Conservation (phyloP, 345 rosid genomes). For the Populus deltoides region DNA sequence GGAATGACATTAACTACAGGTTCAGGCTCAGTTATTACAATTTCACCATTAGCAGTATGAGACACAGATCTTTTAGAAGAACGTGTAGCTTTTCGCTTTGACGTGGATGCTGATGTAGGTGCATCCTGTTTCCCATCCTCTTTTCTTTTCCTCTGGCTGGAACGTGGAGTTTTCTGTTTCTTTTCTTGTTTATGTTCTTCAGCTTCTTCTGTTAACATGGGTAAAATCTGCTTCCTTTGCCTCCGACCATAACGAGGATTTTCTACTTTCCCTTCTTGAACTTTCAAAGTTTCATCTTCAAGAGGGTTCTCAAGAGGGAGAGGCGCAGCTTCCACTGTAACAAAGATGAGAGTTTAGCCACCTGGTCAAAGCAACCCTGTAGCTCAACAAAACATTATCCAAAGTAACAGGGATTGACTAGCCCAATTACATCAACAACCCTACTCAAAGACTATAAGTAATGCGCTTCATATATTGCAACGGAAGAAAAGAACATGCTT, state of each 20-base stretch:
- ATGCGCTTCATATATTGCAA: neutral
- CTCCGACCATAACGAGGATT: conserved; percentile 17
- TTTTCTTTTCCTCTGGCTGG: conserved; percentile 7
- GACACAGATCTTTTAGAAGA: conserved; percentile 19
- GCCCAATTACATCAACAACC: neutral
- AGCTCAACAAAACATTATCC: neutral
- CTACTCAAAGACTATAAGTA: neutral
- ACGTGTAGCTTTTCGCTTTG: conserved; percentile 33
- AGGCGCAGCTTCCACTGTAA: conserved; percentile 33
- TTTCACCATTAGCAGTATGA: conserved; percentile 11
- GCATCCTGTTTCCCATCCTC: neutral
- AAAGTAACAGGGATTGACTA: neutral
- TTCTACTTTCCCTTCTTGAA: conserved; percentile 24
- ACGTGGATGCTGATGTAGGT: conserved; percentile 3
- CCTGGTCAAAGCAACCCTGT: neutral
- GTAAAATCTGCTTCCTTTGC: conserved; percentile 40
- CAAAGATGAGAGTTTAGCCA: neutral
- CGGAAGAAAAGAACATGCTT: neutral
- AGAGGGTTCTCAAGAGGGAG: conserved; percentile 18
- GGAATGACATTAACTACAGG: conserved; percentile 32
- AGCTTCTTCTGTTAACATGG: neutral
- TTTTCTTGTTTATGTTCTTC: neutral
- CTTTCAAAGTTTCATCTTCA: conserved; percentile 21
- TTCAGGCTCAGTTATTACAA: conserved; percentile 19
- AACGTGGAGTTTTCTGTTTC: neutral